Evolutionary conservation across 495 filamentous ascomycete genomes (phyloP), one percentile per base, ranked within the genome.

Genomic region (Apiosordaria backusii): DNA sequence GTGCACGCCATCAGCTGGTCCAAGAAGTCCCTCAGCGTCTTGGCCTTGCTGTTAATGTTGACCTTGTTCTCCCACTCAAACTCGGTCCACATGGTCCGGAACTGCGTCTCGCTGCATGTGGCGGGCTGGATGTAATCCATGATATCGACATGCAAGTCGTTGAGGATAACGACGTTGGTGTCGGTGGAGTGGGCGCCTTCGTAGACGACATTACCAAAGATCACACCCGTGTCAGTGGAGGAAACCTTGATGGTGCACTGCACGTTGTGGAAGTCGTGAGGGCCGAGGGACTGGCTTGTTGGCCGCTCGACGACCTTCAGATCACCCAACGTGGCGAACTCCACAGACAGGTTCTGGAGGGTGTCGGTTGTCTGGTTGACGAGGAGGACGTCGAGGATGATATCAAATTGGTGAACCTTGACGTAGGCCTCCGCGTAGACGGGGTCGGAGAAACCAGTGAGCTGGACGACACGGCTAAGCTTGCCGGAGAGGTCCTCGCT

Each of bases 31-130:
- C 96, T 86, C 62, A 99, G 83, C 27, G 82, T 89, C 84, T 96
- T 96, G 69, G 92, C 93, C 82, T 97, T 97, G 69, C 90, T 93
- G 78, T 96, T 97, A 80, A 98, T 98, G 81, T 98, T 98, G 74
- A 99, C 95, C 86, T 99, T 99, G 83, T 99, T 99, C 84, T 99
- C 96, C 96, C 96, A 99, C 78, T 99, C 96, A 68, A 99, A 99
- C 73, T 99, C 96, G 35, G 96, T 98, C 96, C 96, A 99, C 96
- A 99, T 99, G 23, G 92, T 96, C 45, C 96, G 87, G 88, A 99
- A 99, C 74, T 98, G 92, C 40, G 94, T 97, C 83, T 99, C 96
- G 16, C 91, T 93, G 83, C 96, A 99, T 53, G 92, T 85, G 15
- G 95, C 96, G 7, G 96, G 96, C 72, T 98, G 93, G 71, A 99